Conservation (phyloP, 2,329 filamentous ascomycete species). For the Intubia oerlemansii region DNA sequence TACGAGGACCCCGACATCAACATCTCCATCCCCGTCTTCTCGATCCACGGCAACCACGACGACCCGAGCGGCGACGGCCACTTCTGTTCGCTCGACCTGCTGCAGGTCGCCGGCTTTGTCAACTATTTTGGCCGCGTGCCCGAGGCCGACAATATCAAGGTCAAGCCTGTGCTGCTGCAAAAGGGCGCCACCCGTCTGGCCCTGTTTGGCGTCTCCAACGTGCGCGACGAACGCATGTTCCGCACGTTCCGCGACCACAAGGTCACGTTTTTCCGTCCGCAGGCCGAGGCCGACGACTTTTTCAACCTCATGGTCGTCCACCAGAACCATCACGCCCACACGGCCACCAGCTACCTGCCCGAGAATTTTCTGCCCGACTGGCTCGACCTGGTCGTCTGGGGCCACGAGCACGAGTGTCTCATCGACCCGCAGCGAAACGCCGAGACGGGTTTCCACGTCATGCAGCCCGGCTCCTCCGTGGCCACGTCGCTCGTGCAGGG, state of each 20-base stretch:
- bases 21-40: slow-evolving; percentile 89
- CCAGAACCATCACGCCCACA: slow-evolving; percentile 88
- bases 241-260: slow-evolving; percentile 83
- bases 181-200: slow-evolving; percentile 88
- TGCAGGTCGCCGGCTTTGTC: slow-evolving; percentile 76
- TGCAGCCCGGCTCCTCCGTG: slow-evolving; percentile 92
- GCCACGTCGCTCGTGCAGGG: slow-evolving; percentile 81
- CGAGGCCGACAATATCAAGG: slow-evolving; percentile 79
- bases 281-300: slow-evolving; percentile 66
- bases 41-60: slow-evolving; percentile 96
- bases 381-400: slow-evolving; percentile 84
- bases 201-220: slow-evolving; percentile 85
- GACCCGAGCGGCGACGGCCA: slow-evolving; percentile 94
- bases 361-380: slow-evolving; percentile 86
- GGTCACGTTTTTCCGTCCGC: slow-evolving; percentile 81
- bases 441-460: slow-evolving; percentile 82
- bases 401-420: slow-evolving; percentile 89
- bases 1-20: slow-evolving; percentile 97
- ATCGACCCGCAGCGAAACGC: slow-evolving; percentile 70
- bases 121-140: slow-evolving; percentile 92
- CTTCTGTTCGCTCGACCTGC: slow-evolving; percentile 70
- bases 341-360: slow-evolving; percentile 79
- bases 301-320: slow-evolving; percentile 93
- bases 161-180: slow-evolving; percentile 81
- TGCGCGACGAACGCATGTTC: slow-evolving; percentile 85